These are phyloP conservation scores for Wickerhamomyces sp. DNA, from an alignment of 1,139 yeast species.

Conservation along the genomic window DNA sequence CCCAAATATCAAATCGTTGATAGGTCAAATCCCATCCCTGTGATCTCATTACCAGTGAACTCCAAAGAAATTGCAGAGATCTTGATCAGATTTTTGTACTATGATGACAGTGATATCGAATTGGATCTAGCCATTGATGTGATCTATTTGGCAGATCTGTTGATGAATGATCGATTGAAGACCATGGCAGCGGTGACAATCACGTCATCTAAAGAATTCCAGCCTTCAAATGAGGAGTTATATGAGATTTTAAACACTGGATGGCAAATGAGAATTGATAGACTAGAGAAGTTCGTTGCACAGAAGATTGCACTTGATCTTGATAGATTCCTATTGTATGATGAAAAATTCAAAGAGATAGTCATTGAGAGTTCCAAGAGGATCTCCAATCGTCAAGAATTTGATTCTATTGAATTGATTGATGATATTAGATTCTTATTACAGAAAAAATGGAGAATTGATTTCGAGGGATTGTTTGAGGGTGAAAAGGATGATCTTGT, in stretches of 20 bases:
- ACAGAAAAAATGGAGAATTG: conserved; percentile 34
- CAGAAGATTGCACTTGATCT: conserved; percentile 51
- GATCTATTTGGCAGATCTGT: conserved; percentile 54
- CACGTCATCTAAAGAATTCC: conserved; percentile 32
- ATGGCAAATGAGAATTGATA: conserved; percentile 63
- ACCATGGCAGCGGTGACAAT: conserved; percentile 60
- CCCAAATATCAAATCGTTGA: conserved; percentile 13
- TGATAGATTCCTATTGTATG: conserved; percentile 28
- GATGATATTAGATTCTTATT: conserved; percentile 73
- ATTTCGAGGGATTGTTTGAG: conserved; percentile 22
- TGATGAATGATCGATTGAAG: conserved; percentile 59
- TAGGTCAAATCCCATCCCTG: conserved; percentile 25
- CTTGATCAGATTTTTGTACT: conserved; percentile 53
- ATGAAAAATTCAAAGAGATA: conserved; percentile 33
- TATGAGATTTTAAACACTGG: conserved; percentile 58
- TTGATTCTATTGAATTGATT: conserved; percentile 73
- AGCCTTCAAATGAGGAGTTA: conserved; percentile 32
- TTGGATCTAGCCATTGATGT: conserved; percentile 47
- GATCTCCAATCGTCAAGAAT: conserved; percentile 58
- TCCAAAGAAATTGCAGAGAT: conserved; percentile 44
- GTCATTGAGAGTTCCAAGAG: conserved; percentile 51
- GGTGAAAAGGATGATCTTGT: conserved; percentile 19
- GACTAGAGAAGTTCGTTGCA: conserved; percentile 62
- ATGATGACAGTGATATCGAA: conserved; percentile 53
- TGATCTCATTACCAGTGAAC: conserved; percentile 35